Evolutionary conservation across 768 basidiomycete genomes (phyloP).

Genomic region (Lentinus brumalis): DNA sequence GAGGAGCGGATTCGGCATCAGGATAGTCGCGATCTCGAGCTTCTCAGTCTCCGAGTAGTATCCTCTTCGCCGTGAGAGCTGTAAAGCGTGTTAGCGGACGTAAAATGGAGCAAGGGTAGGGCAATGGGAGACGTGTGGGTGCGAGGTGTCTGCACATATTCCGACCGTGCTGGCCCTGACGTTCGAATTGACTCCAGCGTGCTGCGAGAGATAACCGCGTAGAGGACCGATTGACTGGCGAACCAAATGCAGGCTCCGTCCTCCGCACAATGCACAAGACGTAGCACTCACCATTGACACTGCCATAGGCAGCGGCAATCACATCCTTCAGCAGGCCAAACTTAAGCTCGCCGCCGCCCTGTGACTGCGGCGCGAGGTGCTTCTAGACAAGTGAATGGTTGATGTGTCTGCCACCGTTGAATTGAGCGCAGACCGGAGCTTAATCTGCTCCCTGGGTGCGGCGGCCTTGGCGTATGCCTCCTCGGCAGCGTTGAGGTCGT

Average conservation of each 20-base stretch:
- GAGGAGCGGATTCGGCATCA: too few species aligned
- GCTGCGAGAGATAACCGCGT: too few species aligned
- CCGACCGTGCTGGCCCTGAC: too few species aligned
- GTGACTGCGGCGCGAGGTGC: constrained; percentile 78
- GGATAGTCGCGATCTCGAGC: too few species aligned
- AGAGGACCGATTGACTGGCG: too few species aligned
- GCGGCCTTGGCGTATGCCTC: constrained; percentile 69
- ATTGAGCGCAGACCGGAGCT: constrained; percentile 89
- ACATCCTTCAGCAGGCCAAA: constrained; percentile 75
- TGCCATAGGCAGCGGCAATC: constrained; percentile 81
- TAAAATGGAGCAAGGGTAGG: neutral
- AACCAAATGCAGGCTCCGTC: too few species aligned
- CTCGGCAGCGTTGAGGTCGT: constrained; percentile 91
- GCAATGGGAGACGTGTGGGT: neutral
- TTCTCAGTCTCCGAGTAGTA: too few species aligned
- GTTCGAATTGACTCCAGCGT: too few species aligned
- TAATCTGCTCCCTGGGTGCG: constrained; percentile 75
- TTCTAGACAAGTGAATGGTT: constrained; percentile 98
- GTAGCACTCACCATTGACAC: constrained; percentile 55
- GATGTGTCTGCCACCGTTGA: constrained; percentile 95
- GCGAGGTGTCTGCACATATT: too few species aligned
- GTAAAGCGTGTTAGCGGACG: too few species aligned
- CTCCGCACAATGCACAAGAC: too few species aligned
- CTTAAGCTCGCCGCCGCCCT: constrained; percentile 63
- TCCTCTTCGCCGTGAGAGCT: too few species aligned